Evolutionary conservation across 1,284 basidiomycete species (phyloP), one percentile per base, ranked within the genome.

Genomic region (Ceratobasidium sp.): DNA sequence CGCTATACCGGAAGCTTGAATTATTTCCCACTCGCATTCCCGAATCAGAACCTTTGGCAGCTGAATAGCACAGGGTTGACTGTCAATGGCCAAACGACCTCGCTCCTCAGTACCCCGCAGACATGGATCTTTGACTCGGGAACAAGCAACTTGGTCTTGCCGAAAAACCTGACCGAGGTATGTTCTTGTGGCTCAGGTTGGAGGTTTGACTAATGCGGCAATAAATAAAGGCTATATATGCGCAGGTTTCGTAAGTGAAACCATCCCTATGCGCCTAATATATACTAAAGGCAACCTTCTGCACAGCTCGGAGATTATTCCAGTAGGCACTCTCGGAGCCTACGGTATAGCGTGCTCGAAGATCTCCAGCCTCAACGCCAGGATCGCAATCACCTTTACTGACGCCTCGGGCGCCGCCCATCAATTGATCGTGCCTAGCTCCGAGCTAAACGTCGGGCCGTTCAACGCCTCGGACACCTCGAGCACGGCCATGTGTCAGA

Each of bases 41-140:
- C 53, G 15, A 32, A 32, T 6, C 20, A 77, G 54, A 77, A 78
- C 13, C 76, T 77, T 40, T 86, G 85, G 85, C 74, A 77, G 71
- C 78, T 85, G 20, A 72, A 69, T 22, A 86, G 84, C 10, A 77
- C 81, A 22, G 74, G 76, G 25, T 78, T 86, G 57, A 80, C 76
- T 38, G 83, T 86, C 53, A 86, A 86, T 72, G 84, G 84, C 34
- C 78, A 82, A 74, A 84, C 84, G 1, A 83, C 77, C 7, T 76
- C 79, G 6, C 70, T 80, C 8, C 77, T 86, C 49, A 79, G 78
- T 52, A 74, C 75, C n/a, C 72, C 74, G 40, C 80, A 82, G 31
- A 79, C 71, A 43, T 79, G 86, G 74, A 84, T 86, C 64, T 86
- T 86, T 72, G 85, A 86, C 75, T 83, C 82, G 68, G 85, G 86